Conservation (phyloP, 495 filamentous ascomycete species). For the Tuber melanosporum region DNA sequence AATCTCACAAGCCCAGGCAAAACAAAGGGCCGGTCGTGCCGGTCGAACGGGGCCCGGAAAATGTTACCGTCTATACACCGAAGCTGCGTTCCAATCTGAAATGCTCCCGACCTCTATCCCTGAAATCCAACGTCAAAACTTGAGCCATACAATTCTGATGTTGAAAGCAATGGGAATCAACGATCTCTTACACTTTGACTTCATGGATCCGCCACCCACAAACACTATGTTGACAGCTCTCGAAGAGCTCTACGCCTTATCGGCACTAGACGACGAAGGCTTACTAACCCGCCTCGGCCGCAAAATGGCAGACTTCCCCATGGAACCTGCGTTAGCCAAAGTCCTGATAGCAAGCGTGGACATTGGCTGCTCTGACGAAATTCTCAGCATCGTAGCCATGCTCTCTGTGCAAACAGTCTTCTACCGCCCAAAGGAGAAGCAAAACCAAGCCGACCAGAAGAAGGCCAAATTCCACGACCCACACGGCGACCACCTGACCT, state of each 20-base stretch:
- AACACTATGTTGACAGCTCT: conserved; percentile 96
- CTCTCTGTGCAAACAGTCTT: conserved; percentile 77
- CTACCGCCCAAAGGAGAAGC: conserved; percentile 94
- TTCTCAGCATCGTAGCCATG: conserved; percentile 93
- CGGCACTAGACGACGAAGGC: conserved; percentile 91
- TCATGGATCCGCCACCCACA: conserved; percentile 95
- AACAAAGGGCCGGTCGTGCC: conserved; percentile 86
- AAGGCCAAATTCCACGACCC: conserved; percentile 96
- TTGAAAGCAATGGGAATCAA: conserved; percentile 99
- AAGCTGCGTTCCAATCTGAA: conserved; percentile 90
- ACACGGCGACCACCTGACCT: conserved; percentile 84
- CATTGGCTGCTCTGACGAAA: conserved; percentile 83
- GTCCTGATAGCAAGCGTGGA: conserved; percentile 81
- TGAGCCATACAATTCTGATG: conserved; percentile 95
- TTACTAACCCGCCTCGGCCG: conserved; percentile 84
- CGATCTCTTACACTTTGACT: conserved; percentile 93
- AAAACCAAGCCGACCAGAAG: conserved; percentile 91
- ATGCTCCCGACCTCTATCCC: conserved; percentile 95
- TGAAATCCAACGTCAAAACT: conserved; percentile 92
- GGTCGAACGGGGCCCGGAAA: conserved; percentile 94
- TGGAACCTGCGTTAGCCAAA: conserved; percentile 70
- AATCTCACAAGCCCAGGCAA: conserved; percentile 93
- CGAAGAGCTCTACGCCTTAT: conserved; percentile 89
- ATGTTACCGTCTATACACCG: conserved; percentile 92
- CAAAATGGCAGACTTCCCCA: conserved; percentile 98